Percentiles rank a stretch among this genome's conserved stretches.
Conservation (phyloP, 352 stramenopile genomes). For the Pythium angustatum region DNA sequence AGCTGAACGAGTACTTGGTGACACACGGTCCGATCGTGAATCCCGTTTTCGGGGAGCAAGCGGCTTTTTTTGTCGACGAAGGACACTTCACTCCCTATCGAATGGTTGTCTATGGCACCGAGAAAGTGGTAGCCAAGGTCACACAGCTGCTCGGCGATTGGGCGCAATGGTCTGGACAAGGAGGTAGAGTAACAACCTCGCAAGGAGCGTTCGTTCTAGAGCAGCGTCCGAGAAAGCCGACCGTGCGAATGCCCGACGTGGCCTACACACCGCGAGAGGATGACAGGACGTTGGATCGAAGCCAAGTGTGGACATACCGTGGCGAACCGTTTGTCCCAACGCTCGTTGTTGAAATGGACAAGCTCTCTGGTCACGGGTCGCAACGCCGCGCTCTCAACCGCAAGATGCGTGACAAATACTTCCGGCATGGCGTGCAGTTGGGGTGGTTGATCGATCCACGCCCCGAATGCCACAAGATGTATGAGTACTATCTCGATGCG, state of each 20-base stretch:
- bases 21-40: no score
- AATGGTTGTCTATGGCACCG: no score
- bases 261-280: slow-evolving; percentile 18
- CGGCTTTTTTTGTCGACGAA: no score
- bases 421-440: slow-evolving; percentile 18
- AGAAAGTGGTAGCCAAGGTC: no score
- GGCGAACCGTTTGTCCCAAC: slow-evolving; percentile 17
- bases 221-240: slow-evolving; percentile 16
- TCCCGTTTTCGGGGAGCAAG: no score
- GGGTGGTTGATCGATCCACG: slow-evolving; percentile 22
- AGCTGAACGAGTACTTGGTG: no score
- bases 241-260: slow-evolving; percentile 18
- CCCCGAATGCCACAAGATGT: slow-evolving; percentile 15
- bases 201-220: slow-evolving; percentile 24
- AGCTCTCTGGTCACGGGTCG: slow-evolving; percentile 14
- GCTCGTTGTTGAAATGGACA: slow-evolving; percentile 22
- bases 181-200: not conserved
- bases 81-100: no score
- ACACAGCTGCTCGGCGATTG: no score
- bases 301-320: slow-evolving; percentile 21
- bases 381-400: slow-evolving; percentile 11
- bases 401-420: slow-evolving; percentile 23
- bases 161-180: not conserved
- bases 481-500: slow-evolving; percentile 18
- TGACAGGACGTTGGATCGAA: not conserved